These are phyloP conservation scores for Fusarium chlamydosporum DNA, from an alignment of 2,329 filamentous ascomycete species.

Conservation along the genomic window DNA sequence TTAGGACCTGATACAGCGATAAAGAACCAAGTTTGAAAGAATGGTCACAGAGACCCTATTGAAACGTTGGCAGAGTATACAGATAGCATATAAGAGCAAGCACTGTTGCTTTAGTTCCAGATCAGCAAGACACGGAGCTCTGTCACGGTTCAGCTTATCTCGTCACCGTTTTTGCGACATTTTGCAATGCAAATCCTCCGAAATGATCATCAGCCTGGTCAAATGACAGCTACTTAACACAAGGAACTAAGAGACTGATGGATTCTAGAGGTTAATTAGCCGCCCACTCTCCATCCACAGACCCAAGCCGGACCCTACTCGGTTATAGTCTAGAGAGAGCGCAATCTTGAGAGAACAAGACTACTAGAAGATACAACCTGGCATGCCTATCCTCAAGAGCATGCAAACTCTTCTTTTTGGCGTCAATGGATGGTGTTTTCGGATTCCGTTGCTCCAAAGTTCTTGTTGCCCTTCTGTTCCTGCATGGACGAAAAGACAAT, in stretches of 20 bases:
- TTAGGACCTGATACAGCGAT: constrained; percentile 7
- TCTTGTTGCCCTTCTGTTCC: constrained; percentile 3
- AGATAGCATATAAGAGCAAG: constrained; percentile 8
- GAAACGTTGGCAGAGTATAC: constrained; percentile 16
- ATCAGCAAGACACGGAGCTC: constrained; percentile 4
- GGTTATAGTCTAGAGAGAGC: constrained; percentile 23
- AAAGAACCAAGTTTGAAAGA: constrained; percentile 16
- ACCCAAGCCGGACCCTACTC: constrained; percentile 15
- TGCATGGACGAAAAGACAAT: background rate
- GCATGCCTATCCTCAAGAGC: background rate
- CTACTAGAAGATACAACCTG: constrained; percentile 9
- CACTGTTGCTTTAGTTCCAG: background rate
- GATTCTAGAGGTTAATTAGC: constrained; percentile 29
- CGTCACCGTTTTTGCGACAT: constrained; percentile 17
- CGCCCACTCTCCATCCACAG: constrained; percentile 24
- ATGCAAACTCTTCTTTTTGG: constrained; percentile 13
- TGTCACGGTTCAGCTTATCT: background rate
- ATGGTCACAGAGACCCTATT: constrained; percentile 21
- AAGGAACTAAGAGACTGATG: constrained; percentile 23
- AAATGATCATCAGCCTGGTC: constrained; percentile 25
- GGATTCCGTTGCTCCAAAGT: background rate
- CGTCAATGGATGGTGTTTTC: constrained; percentile 22
- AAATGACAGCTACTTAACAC: constrained; percentile 32
- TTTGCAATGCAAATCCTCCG: constrained; percentile 13
- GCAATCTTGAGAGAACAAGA: constrained; percentile 30